Conservation (phyloP, 345 rosid genomes). For the Camelina hispida region DNA sequence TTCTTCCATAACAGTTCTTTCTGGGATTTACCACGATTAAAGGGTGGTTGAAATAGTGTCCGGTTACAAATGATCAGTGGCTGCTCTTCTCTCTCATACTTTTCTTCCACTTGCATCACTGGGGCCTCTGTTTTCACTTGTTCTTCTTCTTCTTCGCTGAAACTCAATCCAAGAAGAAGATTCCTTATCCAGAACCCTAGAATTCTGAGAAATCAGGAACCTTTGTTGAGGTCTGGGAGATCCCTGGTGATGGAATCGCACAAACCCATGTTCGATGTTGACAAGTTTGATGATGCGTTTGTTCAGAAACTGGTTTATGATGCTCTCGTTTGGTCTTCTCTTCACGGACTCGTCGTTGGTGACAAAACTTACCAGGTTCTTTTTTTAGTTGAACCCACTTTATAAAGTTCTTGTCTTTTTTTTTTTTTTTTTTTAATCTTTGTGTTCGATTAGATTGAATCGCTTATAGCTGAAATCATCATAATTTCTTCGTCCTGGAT, state of each 20-base stretch:
- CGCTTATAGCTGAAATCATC: background rate
- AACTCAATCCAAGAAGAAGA: constrained; percentile 41
- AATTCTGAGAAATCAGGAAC: constrained; percentile 24
- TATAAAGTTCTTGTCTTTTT: constrained; percentile 9
- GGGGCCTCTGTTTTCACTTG: constrained; percentile 28
- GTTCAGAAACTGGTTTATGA: constrained; percentile 74
- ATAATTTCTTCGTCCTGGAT: background rate
- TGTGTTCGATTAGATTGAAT: background rate
- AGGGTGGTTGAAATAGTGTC: no score
- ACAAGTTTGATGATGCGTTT: constrained; percentile 60
- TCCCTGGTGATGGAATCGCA: constrained; percentile 52
- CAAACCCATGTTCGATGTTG: constrained; percentile 55
- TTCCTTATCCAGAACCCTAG: constrained; percentile 33
- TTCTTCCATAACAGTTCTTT: no score
- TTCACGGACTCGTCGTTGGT: constrained; percentile 92
- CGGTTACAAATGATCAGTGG: constrained; percentile 56
- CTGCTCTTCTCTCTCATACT: constrained; percentile 49
- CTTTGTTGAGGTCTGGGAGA: constrained; percentile 55
- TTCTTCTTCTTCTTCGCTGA: constrained; percentile 31
- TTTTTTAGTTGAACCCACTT: constrained; percentile 16
- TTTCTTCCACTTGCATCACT: constrained; percentile 12
- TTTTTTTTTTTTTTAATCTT: background rate
- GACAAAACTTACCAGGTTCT: constrained; percentile 66
- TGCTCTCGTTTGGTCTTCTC: constrained; percentile 98
- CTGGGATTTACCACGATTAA: no score